Base-by-base conservation (phyloP, 2,329 filamentous ascomycete species). In the Phaeomoniella chlamydospora region DNA sequence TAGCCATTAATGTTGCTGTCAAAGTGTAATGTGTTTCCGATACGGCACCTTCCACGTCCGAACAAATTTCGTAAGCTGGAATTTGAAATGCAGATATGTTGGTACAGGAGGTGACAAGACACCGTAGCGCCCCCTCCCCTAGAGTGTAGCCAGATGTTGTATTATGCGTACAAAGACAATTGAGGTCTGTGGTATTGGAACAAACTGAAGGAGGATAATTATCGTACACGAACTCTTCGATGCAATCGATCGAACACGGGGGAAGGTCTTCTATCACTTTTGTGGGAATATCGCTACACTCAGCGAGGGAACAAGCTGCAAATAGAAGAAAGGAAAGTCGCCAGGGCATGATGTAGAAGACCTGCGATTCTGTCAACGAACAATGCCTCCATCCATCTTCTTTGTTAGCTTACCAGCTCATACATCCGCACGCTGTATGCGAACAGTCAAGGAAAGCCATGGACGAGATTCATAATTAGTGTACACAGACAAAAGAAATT, bases 51-150 rank as follows among this genome's bases (percentile, higher is more conserved):
- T 54, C 46, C 39, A 72, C 53, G 3, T 58, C 62, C 29, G 54
- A 50, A 47, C 80, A 85, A 58, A 84, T 74, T 15, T 56, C 58
- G 37, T 68, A 57, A 2, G 67, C 61, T 18, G 59, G 55, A 45
- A 62, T 49, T 54, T 65, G 55, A 19, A 50, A 45, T 6, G 52
- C 51, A 35, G 70, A 65, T 9, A 55, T 47, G 3, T 61, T 57
- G 3, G 58, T 52, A 52, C 80, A 86, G 11, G 55, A 57, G 2
- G 70, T 70, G 5, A 70, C 60, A 19, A 81, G 66, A 52, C 80
- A 86, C 48, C 77, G 70, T 42, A 83, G 56, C 3, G 74, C 77
- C 9, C 68, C 79, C 56, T 85, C 80, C n/a, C 77, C 79, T 33
- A 84, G 49, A 2, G 80, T 84, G 46, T 75, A 78, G 6, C 74